Conservation (phyloP, 2,329 filamentous ascomycete genomes). For the Aspergillus arachidicola region DNA sequence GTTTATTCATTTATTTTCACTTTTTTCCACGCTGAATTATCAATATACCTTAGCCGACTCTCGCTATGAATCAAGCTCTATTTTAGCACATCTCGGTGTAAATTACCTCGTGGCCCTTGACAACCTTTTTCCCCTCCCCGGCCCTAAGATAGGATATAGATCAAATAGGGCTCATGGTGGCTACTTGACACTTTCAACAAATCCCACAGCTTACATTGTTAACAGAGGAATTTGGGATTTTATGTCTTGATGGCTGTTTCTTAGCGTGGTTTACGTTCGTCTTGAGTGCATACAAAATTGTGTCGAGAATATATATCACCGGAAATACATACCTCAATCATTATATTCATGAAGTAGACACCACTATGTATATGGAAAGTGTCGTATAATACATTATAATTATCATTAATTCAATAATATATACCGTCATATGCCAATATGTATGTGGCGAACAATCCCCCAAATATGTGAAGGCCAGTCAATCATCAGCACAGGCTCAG, state of each 20-base stretch:
- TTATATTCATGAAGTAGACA: not conserved
- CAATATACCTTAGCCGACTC: constrained; percentile 23
- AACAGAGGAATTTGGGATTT: not conserved
- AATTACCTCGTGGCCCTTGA: not conserved
- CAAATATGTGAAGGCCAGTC: not conserved
- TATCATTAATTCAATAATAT: constrained; percentile 9
- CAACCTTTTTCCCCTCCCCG: not conserved
- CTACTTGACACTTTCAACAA: not conserved
- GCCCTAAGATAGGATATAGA: not conserved
- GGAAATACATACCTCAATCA: not conserved
- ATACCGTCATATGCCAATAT: constrained; percentile 10
- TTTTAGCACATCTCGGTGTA: not conserved
- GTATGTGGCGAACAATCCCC: not conserved
- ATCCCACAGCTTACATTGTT: not conserved
- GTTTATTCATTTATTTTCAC: constrained; percentile 8
- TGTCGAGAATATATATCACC: not conserved
- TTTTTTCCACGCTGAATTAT: constrained; percentile 3
- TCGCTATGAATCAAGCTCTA: constrained; percentile 13
- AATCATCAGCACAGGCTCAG: not conserved
- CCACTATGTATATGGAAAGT: not conserved
- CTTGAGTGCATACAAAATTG: not conserved
- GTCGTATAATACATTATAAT: not conserved
- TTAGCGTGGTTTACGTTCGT: too few species aligned
- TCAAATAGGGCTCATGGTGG: not conserved
- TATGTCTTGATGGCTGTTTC: not conserved